Evolutionary conservation across 1,284 basidiomycete genomes (phyloP).

Genomic region (Ustilago esculenta): DNA sequence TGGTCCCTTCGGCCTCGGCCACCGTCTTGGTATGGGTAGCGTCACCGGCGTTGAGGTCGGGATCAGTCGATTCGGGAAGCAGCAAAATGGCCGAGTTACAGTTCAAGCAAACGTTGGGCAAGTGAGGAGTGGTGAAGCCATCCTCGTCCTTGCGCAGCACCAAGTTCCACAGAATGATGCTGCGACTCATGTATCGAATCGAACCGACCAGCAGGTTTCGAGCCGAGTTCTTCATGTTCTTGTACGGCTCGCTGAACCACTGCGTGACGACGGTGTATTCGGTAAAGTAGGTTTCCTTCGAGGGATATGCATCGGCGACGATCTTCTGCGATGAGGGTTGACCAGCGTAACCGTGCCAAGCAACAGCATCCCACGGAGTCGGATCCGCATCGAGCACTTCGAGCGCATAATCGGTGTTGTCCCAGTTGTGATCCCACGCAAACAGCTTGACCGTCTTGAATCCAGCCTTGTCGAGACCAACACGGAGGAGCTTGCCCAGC

Average conservation of each 20-base stretch:
- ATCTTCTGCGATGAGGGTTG: slow-evolving; percentile 23
- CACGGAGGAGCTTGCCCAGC: slow-evolving; percentile 26
- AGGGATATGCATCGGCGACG: slow-evolving; percentile 44
- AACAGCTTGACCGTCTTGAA: slow-evolving; percentile 24
- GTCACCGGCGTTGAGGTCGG: slow-evolving; percentile 3
- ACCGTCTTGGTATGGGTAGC: slow-evolving; percentile 16
- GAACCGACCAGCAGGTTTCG: slow-evolving; percentile 38
- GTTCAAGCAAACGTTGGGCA: slow-evolving; percentile 48
- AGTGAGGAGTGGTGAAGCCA: slow-evolving; percentile 49
- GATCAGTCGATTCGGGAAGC: slow-evolving; percentile 29
- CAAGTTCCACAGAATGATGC: slow-evolving; percentile 50
- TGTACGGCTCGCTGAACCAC: slow-evolving; percentile 50
- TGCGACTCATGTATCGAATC: slow-evolving; percentile 32
- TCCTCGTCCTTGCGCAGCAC: slow-evolving; percentile 49
- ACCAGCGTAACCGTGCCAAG: slow-evolving; percentile 58
- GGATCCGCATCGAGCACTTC: slow-evolving; percentile 39
- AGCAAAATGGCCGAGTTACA: slow-evolving; percentile 50
- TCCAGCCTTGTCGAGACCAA: slow-evolving; percentile 29
- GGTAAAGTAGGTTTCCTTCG: slow-evolving; percentile 36
- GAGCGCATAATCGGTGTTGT: slow-evolving; percentile 28
- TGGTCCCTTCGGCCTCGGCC: slow-evolving; percentile 8
- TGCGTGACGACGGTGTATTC: slow-evolving; percentile 53
- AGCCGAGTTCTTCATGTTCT: slow-evolving; percentile 50
- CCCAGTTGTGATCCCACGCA: slow-evolving; percentile 53
- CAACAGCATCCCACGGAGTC: slow-evolving; percentile 26